These are phyloP conservation scores for Quercus wislizeni DNA, from an alignment of 306 rosid species.

Conservation along the genomic window DNA sequence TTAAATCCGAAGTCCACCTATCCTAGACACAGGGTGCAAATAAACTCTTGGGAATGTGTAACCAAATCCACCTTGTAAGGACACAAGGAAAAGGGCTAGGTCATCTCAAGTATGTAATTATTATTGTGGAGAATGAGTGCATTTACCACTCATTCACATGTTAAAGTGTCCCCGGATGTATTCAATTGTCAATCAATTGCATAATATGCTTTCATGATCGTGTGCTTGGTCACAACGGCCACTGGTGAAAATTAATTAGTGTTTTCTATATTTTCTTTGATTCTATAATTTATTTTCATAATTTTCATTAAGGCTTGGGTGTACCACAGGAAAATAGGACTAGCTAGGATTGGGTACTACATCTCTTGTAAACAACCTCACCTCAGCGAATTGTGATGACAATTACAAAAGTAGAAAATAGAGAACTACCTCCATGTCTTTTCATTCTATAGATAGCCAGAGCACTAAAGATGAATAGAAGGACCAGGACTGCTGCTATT, in stretches of 20 bases:
- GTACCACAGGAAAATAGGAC: not conserved
- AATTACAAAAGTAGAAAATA: not conserved
- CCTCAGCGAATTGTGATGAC: not conserved
- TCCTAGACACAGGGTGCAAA: not conserved
- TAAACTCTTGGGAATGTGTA: not conserved
- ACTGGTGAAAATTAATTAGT: not conserved
- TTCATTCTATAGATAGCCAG: constrained; percentile 4
- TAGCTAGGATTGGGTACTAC: not conserved
- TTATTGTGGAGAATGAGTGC: not conserved
- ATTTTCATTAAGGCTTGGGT: not conserved
- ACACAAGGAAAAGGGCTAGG: not conserved
- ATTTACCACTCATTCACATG: not conserved
- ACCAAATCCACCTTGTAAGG: not conserved
- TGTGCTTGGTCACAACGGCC: no score
- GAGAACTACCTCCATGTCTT: constrained; percentile 6
- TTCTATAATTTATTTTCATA: not conserved
- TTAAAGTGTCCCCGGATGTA: no score
- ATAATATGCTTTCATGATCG: no score
- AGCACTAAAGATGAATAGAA: constrained; percentile 3
- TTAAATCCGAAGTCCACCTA: not conserved
- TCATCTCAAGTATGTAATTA: not conserved
- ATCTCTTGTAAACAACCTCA: not conserved
- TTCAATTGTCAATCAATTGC: no score
- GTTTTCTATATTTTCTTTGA: no score
- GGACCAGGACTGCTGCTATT: constrained; percentile 1